Evolutionary conservation across 2,329 filamentous ascomycete species (phyloP), one percentile per base, ranked within the genome.

Genomic region (Ceratocystis eucalypticola): DNA sequence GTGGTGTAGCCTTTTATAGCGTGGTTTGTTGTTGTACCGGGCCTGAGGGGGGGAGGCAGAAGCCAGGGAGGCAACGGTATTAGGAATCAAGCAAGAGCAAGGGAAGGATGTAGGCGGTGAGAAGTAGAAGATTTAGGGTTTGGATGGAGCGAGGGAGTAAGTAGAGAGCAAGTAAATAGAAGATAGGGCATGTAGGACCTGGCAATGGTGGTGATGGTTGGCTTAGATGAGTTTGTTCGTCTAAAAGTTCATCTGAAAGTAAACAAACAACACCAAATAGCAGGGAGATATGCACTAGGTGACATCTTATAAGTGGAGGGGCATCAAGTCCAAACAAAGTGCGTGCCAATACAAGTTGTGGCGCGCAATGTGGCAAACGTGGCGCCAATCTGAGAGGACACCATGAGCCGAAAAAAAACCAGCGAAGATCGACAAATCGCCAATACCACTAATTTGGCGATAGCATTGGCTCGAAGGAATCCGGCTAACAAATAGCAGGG

Each of bases 11-110:
- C 20, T 53, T 57, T 64, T 64, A 46, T 46, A 50, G 15, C 8
- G 8, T 30, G n/a, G 61, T 17, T 8, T 25, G 20, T 55, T 65
- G 41, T 22, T 20, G 50, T 65, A 45, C 57, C 41, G 57, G 44
- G 61, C 22, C 25, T 8, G 57, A 59, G 30, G 28, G 64, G 12
- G 10, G 17, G 12, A 28, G 20, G 30, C 15, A 25, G 41, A 17
- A 64, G n/a, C 12, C 15, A 50, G 62, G 44, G 62, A 20, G 48
- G 63, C 28, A 33, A 41, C 17, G 63, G 46, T 22, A 57, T 30
- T 33, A 65, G n/a, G 20, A 37, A 65, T 4, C 28, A 55, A 55
- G 63, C 25, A 41, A 22, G 6, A 55, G 64, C 48, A 33, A 59
- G 33, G 48, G 55, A 65, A 50, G 41, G 17, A 22, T 55, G n/a